Evolutionary conservation across 306 rosid genomes (phyloP), one percentile per base, ranked within the genome.

Genomic region (Fragaria iinumae): DNA sequence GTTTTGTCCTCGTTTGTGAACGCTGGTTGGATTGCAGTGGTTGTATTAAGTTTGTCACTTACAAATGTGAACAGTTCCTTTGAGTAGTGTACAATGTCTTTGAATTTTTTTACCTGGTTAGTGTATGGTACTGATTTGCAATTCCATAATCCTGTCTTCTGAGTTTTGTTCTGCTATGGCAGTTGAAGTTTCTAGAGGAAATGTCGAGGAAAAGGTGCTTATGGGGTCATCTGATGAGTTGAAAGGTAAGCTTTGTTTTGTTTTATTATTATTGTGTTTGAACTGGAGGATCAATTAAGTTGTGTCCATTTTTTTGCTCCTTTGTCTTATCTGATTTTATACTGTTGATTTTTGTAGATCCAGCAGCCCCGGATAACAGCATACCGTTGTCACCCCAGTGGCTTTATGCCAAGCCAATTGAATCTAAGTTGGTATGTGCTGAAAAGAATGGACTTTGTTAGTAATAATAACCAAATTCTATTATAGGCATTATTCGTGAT

Each of bases 341-440:
- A 12, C 45, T 55, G 44, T 49, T 49, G 64, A 67, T 75, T 70
- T 53, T 63, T 83, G 78, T 86, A 86, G 89, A 88, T 82, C 75
- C 55, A 56, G 80, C 60, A 29, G 83, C 81, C 64, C 76, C 84
- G 41, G 91, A 88, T 67, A 88, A 83, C 84, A 85, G 72, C 81
- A 88, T 88, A 47, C 89, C 91, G 43, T 73, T 88, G 83, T 88
- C 91, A 17, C 91, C 91, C 17, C 91, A 88, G 76, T 88, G 91
- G 91, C 89, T 88, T 63, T 88, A 86, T 82, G 89, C 89, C 72
- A 88, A 83, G 78, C 88, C 91, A 6, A 82, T 74, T 62, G 91
- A 88, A 21, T 65, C 88, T 67, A 88, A 88, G 85, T 67, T 80
- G 88, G 91, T 88, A 88, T 69, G 74, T 78, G 32, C 73, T 63